phyloP scores from a whole-genome alignment of 805 yeast species.

The Scheffersomyces ergatensis region DNA sequence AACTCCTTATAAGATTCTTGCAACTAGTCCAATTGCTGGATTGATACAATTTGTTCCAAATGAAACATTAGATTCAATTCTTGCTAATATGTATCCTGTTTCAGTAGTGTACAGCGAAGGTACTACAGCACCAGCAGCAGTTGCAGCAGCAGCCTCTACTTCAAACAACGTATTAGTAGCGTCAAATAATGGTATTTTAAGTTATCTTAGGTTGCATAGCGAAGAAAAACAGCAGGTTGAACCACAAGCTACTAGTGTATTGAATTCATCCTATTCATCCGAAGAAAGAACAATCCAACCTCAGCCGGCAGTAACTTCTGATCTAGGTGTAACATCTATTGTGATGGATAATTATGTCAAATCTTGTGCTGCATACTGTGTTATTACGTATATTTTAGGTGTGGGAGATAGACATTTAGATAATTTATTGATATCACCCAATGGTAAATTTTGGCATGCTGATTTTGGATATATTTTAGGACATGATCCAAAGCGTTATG shows the following conservation, averaged over 20 bases:
- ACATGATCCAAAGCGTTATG: slow-evolving; percentile 97
- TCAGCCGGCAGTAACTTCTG: slow-evolving; percentile 34
- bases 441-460: slow-evolving; percentile 93
- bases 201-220: slow-evolving; percentile 63
- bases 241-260: slow-evolving; percentile 22
- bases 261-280: slow-evolving; percentile 9
- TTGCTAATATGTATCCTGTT: slow-evolving; percentile 37
- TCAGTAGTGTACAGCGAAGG: slow-evolving; percentile 3
- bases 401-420: slow-evolving; percentile 98
- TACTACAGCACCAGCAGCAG: slow-evolving; percentile 4
- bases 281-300: slow-evolving; percentile 10
- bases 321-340: slow-evolving; percentile 51
- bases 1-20: slow-evolving; percentile 86
- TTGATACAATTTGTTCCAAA: slow-evolving; percentile 94
- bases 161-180: slow-evolving; percentile 1
- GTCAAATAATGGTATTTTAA: slow-evolving; percentile 64
- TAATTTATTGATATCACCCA: slow-evolving; percentile 72
- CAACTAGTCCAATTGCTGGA: slow-evolving; percentile 90
- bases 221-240: slow-evolving; percentile 22
- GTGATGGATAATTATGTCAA: slow-evolving; percentile 93
- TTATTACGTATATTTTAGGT: slow-evolving; percentile 88
- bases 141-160: slow-evolving; percentile 3
- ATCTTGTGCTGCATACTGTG: slow-evolving; percentile 97
- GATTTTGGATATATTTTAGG: slow-evolving; percentile 97
- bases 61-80: slow-evolving; percentile 78